Evolutionary conservation across 2,329 filamentous ascomycete genomes (phyloP).

Genomic region (Venturia effusa): DNA sequence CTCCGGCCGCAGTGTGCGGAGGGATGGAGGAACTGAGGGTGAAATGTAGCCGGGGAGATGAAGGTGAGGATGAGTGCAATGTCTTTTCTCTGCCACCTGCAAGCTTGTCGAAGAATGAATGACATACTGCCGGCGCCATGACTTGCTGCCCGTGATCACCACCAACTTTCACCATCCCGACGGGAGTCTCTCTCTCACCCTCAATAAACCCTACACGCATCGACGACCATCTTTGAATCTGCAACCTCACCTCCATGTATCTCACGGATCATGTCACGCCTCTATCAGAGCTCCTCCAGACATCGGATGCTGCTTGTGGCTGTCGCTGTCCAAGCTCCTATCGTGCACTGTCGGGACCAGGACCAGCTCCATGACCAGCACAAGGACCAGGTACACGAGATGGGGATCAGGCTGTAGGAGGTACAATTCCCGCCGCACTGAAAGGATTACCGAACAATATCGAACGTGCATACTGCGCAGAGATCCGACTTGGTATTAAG

Average conservation of each 20-base stretch:
- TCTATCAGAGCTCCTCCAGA: not conserved
- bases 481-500: too few species aligned
- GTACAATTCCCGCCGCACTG: too few species aligned
- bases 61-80: not conserved
- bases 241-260: not conserved
- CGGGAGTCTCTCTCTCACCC: not conserved
- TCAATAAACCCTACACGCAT: not conserved
- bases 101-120: too few species aligned
- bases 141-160: too few species aligned
- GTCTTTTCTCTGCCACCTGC: not conserved
- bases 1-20: not conserved
- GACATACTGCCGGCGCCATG: not conserved
- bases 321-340: not conserved
- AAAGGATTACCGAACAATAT: not conserved
- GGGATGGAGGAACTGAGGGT: not conserved
- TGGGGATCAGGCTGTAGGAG: too few species aligned
- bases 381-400: too few species aligned
- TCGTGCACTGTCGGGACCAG: not conserved
- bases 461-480: not conserved
- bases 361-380: too few species aligned
- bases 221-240: not conserved
- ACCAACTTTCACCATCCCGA: too few species aligned
- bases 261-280: not conserved
- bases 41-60: not conserved
- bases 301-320: too few species aligned